These are phyloP conservation scores for Lactifluus volemus DNA, from an alignment of 768 basidiomycete genomes.

Conservation along the genomic window DNA sequence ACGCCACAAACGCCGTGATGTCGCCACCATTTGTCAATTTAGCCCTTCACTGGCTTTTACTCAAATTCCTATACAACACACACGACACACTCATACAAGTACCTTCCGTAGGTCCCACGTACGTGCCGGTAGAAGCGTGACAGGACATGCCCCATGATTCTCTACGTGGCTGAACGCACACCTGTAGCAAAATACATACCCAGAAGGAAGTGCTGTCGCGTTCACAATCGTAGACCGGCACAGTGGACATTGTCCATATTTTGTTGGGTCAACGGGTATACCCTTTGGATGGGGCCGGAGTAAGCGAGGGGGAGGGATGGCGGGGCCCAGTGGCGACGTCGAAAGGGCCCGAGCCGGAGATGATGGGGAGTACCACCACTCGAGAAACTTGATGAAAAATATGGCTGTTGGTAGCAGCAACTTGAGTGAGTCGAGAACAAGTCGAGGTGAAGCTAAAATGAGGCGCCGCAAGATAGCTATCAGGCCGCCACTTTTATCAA, in stretches of 20 bases:
- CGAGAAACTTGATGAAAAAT: slow-evolving; percentile 92
- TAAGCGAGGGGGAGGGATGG: slow-evolving; percentile 69
- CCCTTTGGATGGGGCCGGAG: slow-evolving; percentile 68
- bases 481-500: slow-evolving; percentile 29
- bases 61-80: neutral
- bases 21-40: neutral
- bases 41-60: neutral
- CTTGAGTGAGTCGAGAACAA: slow-evolving; percentile 69
- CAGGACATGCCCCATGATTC: slow-evolving; percentile 71
- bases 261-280: slow-evolving; percentile 48
- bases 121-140: slow-evolving; percentile 68
- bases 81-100: slow-evolving; percentile 39
- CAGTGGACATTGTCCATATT: slow-evolving; percentile 80
- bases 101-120: slow-evolving; percentile 86
- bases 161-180: slow-evolving; percentile 82
- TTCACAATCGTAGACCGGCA: slow-evolving; percentile 69
- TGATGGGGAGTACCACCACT: slow-evolving; percentile 98
- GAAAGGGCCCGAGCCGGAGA: slow-evolving; percentile 76
- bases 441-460: slow-evolving; percentile 45
- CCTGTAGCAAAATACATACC: slow-evolving; percentile 92
- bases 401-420: slow-evolving; percentile 80
- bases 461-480: slow-evolving; percentile 38
- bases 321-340: slow-evolving; percentile 52
- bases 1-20: slow-evolving; percentile 12
- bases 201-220: slow-evolving; percentile 83